Conservation (phyloP, 2,329 filamentous ascomycete species). For the Pseudogymnoascus destructans region DNA sequence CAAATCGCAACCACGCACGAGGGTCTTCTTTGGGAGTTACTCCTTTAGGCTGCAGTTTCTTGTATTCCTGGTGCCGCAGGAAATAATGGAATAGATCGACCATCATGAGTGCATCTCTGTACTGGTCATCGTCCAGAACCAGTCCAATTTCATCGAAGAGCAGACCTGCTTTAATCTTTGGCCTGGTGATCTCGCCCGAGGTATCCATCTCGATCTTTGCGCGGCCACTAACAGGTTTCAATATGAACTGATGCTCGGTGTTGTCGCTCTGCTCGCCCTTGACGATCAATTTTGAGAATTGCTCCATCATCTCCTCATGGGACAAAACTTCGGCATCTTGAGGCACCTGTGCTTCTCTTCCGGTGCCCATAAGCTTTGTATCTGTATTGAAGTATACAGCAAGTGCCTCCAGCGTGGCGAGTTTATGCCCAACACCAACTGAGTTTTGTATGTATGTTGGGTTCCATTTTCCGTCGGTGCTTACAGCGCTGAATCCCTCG, state of each 20-base stretch:
- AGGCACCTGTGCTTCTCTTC: conserved; percentile 53
- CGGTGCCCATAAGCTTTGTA: conserved; percentile 66
- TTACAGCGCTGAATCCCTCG: conserved; percentile 92
- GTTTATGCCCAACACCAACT: conserved; percentile 73
- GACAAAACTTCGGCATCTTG: conserved; percentile 47
- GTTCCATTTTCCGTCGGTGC: conserved; percentile 88
- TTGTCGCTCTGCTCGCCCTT: conserved; percentile 44
- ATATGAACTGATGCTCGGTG: conserved; percentile 63
- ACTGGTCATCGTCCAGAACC: conserved; percentile 94
- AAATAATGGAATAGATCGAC: conserved; percentile 98
- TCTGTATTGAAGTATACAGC: conserved; percentile 99
- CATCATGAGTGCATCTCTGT: conserved; percentile 94
- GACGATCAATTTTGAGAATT: conserved; percentile 70
- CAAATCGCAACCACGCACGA: conserved; percentile 83
- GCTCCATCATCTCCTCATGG: conserved; percentile 64
- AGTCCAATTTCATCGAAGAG: conserved; percentile 96
- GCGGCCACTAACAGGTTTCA: conserved; percentile 90
- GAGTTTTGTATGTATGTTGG: conserved; percentile 92
- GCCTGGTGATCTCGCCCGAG: conserved; percentile 62
- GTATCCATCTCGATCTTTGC: conserved; percentile 94
- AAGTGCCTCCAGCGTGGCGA: conserved; percentile 78
- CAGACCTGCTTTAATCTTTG: conserved; percentile 80
- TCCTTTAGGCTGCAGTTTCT: conserved; percentile 75
- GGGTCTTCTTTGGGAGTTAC: conserved; percentile 77
- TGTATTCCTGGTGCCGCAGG: conserved; percentile 93